Base-by-base conservation (phyloP, 805 yeast genomes). In the Candida khao-thaluensis region DNA sequence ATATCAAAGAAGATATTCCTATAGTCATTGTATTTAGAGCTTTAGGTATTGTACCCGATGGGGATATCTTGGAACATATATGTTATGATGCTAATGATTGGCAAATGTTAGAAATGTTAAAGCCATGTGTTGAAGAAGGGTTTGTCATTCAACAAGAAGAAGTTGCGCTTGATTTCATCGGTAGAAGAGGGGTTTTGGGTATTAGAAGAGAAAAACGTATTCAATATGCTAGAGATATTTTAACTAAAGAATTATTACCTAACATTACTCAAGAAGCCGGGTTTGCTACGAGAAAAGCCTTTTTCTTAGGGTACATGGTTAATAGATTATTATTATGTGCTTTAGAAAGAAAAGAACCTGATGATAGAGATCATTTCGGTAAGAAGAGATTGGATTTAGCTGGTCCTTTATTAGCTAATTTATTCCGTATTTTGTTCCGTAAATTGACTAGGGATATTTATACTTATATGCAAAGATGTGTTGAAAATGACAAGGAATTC, bases 291-390 rank as follows among this genome's bases (percentile, higher is more conserved):
- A 81, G 96, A 66, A 93, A 93, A 66, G 98, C 99, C 0, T 93
- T 86, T 62, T 93, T 88, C 77, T 72, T 93, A 54, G 99, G 99
- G 54, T 93, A 93, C 69, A 91, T 93, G 93, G 95, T 93, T 42
- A 95, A 93, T 69, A 78, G 98, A 66, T 74, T 93, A 69, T 77
- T 93, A 53, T 74, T 93, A 44, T 90, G 96, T 75, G 98, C 99
- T 20, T 74, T 93, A 51, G 99, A 90, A 61, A 84, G 99, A 74
- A 88, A 90, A 52, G 98, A 91, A 62, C 95, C 93, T 45, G 99
- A 93, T 65, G 99, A 93, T 69, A 88, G 99, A 77, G 99, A 93
- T 72, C 99, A 93, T 69, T 93, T 93, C 64, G 99, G 99, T 64
- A 93, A 90, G 66, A 93, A 93, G 71, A 82, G 99, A 71, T 79